A percentile compares a stretch with the other conserved stretches of the same genome.
Conservation (phyloP, 768 basidiomycete species). For the Pulveroboletus sp. region DNA sequence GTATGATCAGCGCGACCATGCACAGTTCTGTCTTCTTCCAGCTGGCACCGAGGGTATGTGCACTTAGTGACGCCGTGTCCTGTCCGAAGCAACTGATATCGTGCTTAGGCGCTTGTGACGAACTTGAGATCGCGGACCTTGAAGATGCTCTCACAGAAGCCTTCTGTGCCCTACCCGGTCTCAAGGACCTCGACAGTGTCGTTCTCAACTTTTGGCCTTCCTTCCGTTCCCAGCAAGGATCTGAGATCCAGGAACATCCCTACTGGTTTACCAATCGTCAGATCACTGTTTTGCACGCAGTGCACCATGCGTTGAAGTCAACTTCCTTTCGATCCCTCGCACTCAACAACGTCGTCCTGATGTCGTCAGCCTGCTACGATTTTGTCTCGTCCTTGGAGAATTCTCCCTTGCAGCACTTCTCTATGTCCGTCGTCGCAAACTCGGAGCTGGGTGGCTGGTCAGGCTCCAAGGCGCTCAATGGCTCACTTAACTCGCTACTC, state of each 20-base stretch:
- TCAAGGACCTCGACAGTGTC: constrained; percentile 21
- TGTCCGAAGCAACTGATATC: neutral
- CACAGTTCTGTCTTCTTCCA: constrained; percentile 22
- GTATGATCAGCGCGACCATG: constrained; percentile 28
- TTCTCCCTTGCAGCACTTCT: constrained; percentile 29
- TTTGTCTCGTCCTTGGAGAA: constrained; percentile 25
- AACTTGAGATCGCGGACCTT: constrained; percentile 31
- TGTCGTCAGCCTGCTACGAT: constrained; percentile 24
- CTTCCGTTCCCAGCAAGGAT: constrained; percentile 21
- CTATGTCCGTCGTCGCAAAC: constrained; percentile 31
- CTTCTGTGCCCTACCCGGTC: constrained; percentile 17
- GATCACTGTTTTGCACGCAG: constrained; percentile 20
- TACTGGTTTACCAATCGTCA: constrained; percentile 33
- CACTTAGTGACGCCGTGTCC: neutral
- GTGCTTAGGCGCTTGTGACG: constrained; percentile 19
- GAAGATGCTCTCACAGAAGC: constrained; percentile 28
- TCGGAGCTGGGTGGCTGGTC: constrained; percentile 30
- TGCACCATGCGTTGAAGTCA: constrained; percentile 21
- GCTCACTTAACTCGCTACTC: constrained; percentile 24
- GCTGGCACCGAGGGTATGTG: constrained; percentile 12
- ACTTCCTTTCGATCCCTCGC: constrained; percentile 21
- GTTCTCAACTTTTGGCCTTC: constrained; percentile 32
- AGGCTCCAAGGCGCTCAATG: constrained; percentile 28
- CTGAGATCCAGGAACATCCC: constrained; percentile 26
- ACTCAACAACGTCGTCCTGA: constrained; percentile 26